Base-by-base conservation (phyloP, 1,284 basidiomycete genomes). In the Pholiota adiposa region DNA sequence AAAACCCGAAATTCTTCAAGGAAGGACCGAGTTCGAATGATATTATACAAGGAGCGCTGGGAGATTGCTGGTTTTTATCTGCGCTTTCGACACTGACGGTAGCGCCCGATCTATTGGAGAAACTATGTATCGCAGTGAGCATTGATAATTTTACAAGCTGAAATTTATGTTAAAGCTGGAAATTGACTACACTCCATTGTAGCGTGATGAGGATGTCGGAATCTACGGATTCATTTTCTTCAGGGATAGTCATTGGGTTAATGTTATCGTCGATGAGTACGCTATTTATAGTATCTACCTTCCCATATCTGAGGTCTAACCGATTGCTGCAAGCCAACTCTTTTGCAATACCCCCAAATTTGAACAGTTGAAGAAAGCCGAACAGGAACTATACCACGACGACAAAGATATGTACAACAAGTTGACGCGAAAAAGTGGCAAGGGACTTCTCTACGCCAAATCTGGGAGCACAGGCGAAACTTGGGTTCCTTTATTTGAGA, bases 401-500 rank as follows among this genome's bases (percentile, higher is more conserved):
- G 75, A 81, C 63, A 78, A 77, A 52, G 72, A 74, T 0, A 54
- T 72, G 9, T 82, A 78, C 65, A 74, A 80, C 43, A 56, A 59
- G 1, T 69, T 74, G 5, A 77, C 78, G 3, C 70, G 77, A 2
- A 78, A 72, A 40, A 75, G 76, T 8, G 73, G 75, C 12, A 79
- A 78, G 61, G 72, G 71, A 9, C 66, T 83, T 18, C 77, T 74
- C 56, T 82, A 80, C 62, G 78, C 80, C 0, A 73, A 70, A 18
- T 82, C 81, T 6, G 77, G 75, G 1, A 74, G 74, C 1, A 68
- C 77, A 41, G 76, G 75, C 38, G 82, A 83, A 60, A 83, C 81
- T 4, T 84, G 82, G 82, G 80, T 83, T 8, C 77, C 82, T 16
- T 68, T 84, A 5, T 73, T 83, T 11, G 82, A 83, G 65, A 83